Base-by-base conservation (phyloP, 2,329 filamentous ascomycete species). In the Fusarium sublunatum region DNA sequence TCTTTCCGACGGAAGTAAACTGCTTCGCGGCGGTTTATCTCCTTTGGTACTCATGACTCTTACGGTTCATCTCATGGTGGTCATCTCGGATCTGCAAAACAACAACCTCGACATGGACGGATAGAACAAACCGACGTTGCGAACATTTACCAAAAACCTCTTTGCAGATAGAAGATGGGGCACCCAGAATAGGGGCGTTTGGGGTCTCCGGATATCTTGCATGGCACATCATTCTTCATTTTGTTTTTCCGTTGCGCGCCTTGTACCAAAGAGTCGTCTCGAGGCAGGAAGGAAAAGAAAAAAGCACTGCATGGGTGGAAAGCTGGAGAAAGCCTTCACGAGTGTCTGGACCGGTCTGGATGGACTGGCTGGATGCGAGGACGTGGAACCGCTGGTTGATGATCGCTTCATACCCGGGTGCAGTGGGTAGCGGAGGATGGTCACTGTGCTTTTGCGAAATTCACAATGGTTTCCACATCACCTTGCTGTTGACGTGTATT, bases 1-100 rank as follows among this genome's bases (percentile, higher is more conserved):
- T 98, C 95, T 80, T 99, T 99, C 92, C 91, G 95, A 86, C 93
- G 93, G 87, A 99, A 99, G 94, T 99, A 98, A 85, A 92, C 77
- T 82, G 76, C 72, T 70, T 74, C 71, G 72, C 67, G 75, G 79
- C 77, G 76, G 74, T 80, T 82, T 77, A 53, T 67, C 79, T 82
- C 73, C 74, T 78, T 76, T 77, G 77, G 76, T 80, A 78, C 71
- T 80, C 75, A 81, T 78, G 80, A 80, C 76, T 79, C 77, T 77
- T 77, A 78, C 72, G 76, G 76, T 79, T 81, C 75, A 82, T 79
- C 75, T 74, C 70, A 76, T 72, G 83, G 81, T 81, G 80, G 79
- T 81, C 81, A 81, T 83, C 79, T 85, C 81, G 82, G 81, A 83
- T 82, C 81, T 84, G 82, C 84, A 83, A 83, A 83, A 80, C 76